phyloP scores from a whole-genome alignment of 768 basidiomycete genomes.

The Lyophyllum atratum region DNA sequence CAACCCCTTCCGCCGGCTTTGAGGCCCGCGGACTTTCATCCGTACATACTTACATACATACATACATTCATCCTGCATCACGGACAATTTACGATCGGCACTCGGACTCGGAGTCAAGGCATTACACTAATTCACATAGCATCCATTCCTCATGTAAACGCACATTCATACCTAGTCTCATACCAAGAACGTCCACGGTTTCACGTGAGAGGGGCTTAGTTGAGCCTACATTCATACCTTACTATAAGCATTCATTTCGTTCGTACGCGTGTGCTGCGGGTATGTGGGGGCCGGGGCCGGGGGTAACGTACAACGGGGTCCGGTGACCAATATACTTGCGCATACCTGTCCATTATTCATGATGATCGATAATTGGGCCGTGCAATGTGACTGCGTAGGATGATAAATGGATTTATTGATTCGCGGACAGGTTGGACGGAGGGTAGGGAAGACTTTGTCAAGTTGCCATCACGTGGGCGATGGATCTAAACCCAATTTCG shows the following conservation, averaged over 20 bases:
- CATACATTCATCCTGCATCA: slow-evolving; percentile 3
- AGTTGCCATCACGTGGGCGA: slow-evolving; percentile 18
- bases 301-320: slow-evolving; percentile 6
- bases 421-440: not conserved
- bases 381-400: slow-evolving; percentile 10
- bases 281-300: slow-evolving; percentile 7
- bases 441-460: not conserved
- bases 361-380: not conserved
- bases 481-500: slow-evolving; percentile 16
- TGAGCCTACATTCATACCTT: not conserved
- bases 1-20: slow-evolving; percentile 51
- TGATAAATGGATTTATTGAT: not conserved
- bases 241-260: slow-evolving; percentile 6
- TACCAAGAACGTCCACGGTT: no score
- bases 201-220: no score
- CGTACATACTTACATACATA: not conserved
- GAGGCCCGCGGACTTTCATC: not conserved
- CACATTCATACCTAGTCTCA: no score
- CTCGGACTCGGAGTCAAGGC: no score
- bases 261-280: not conserved
- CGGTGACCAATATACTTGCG: slow-evolving; percentile 4
- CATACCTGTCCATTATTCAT: not conserved
- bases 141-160: slow-evolving; percentile 11
- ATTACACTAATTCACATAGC: slow-evolving; percentile 2
- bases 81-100: not conserved